Percentiles rank a stretch among this genome's conserved stretches.
Conservation (phyloP, 306 rosid genomes). For the Prunus padus region DNA sequence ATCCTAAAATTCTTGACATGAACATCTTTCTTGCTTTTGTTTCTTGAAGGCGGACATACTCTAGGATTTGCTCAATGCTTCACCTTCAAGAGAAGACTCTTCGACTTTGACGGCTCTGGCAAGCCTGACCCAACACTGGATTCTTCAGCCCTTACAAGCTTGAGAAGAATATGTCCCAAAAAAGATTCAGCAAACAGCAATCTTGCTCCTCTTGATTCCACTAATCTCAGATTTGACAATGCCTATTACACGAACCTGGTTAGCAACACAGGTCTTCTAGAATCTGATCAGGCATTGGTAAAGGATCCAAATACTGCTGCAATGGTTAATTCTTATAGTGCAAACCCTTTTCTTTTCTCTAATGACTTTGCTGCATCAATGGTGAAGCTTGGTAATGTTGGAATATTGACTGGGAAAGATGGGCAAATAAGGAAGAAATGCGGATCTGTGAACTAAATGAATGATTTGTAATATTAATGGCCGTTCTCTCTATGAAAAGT, state of each 20-base stretch:
- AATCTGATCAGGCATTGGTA: constrained; percentile 56
- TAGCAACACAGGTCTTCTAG: constrained; percentile 44
- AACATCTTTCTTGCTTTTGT: background rate
- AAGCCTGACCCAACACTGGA: constrained; percentile 58
- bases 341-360: constrained; percentile 32
- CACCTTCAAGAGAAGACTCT: constrained; percentile 60
- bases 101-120: constrained; percentile 55
- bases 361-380: constrained; percentile 62
- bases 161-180: constrained; percentile 54
- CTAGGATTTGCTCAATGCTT: constrained; percentile 70
- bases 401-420: constrained; percentile 45
- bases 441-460: constrained; percentile 44
- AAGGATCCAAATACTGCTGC: constrained; percentile 37
- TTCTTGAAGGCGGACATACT: constrained; percentile 56
- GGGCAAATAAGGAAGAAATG: constrained; percentile 62
- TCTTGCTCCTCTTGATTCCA: constrained; percentile 60
- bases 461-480: background rate
- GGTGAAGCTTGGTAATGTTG: constrained; percentile 54
- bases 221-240: constrained; percentile 45
- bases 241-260: constrained; percentile 40
- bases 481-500: background rate
- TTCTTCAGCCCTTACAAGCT: constrained; percentile 27
- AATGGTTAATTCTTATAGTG: constrained; percentile 45
- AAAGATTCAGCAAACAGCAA: constrained; percentile 35
- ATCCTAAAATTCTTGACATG: background rate